Conservation (phyloP, 148 eudicot species). For the Gaultheria prostrata region DNA sequence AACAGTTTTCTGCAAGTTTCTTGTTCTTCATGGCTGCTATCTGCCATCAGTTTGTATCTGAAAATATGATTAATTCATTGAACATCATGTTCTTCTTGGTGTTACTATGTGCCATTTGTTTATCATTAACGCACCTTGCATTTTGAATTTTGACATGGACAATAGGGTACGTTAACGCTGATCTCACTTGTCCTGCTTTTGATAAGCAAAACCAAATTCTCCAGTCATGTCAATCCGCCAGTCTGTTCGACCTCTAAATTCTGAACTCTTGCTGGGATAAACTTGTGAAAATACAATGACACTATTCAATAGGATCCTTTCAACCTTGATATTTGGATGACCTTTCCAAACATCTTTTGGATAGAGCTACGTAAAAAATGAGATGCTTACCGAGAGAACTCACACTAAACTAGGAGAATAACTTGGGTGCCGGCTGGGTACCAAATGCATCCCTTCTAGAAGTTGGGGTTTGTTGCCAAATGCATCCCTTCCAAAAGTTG, state of each 20-base stretch:
- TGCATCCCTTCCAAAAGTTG: no score
- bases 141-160: neutral
- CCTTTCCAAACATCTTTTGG: neutral
- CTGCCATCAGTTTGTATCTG: neutral
- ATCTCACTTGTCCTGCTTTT: neutral
- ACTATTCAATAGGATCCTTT: neutral
- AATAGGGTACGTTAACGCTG: neutral
- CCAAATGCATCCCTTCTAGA: no score
- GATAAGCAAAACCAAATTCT: neutral
- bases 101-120: neutral
- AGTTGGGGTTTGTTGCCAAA: no score
- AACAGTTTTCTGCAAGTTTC: constrained; percentile 4
- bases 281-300: neutral
- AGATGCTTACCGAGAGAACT: neutral
- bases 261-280: neutral
- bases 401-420: neutral
- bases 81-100: neutral
- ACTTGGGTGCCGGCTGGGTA: no score
- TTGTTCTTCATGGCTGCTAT: neutral
- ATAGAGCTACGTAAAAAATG: neutral
- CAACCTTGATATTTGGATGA: neutral
- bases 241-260: neutral
- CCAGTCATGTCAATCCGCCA: no score
- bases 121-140: neutral
- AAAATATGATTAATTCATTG: constrained; percentile 3